Percentiles rank a stretch among this genome's conserved stretches.
Evolutionary conservation across 2,329 filamentous ascomycete genomes (phyloP).

Genomic region (Lasiodiplodia sp.): DNA sequence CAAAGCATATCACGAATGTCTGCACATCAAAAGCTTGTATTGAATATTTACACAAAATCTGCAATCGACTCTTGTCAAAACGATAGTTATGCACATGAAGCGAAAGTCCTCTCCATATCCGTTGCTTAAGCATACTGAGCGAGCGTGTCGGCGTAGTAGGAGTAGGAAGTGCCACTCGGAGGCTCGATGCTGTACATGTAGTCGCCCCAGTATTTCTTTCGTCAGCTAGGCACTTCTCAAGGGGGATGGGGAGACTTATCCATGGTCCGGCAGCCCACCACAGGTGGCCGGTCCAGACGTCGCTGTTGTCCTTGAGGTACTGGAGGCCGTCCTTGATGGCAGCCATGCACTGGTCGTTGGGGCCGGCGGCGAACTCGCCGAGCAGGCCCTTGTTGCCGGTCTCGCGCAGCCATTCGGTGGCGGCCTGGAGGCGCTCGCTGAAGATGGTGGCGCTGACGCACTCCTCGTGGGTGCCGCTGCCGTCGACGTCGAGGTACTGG

Average conservation of each 20-base stretch:
- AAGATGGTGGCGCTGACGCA: conserved; percentile 64
- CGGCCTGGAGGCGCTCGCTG: conserved; percentile 57
- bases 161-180: conserved; percentile 48
- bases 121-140: conserved; percentile 1
- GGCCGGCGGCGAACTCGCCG: conserved; percentile 63
- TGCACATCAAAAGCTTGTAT: not conserved
- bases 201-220: conserved; percentile 38
- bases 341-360: conserved; percentile 57
- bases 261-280: conserved; percentile 66
- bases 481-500: conserved; percentile 66
- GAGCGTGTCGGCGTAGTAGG: conserved; percentile 9
- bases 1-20: too few species aligned
- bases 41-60: conserved; percentile 1
- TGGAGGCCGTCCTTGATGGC: conserved; percentile 59
- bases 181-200: conserved; percentile 57
- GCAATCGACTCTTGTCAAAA: too few species aligned
- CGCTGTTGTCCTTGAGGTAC: conserved; percentile 56
- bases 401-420: conserved; percentile 61
- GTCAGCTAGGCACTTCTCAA: not conserved
- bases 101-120: not conserved
- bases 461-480: conserved; percentile 58
- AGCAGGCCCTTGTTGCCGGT: conserved; percentile 62
- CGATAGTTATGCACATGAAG: conserved; percentile 15
- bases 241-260: conserved; percentile 17
- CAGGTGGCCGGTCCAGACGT: conserved; percentile 61